Evolutionary conservation across 1,284 basidiomycete species (phyloP), one percentile per base, ranked within the genome.

Genomic region (Ustilago trichophora): DNA sequence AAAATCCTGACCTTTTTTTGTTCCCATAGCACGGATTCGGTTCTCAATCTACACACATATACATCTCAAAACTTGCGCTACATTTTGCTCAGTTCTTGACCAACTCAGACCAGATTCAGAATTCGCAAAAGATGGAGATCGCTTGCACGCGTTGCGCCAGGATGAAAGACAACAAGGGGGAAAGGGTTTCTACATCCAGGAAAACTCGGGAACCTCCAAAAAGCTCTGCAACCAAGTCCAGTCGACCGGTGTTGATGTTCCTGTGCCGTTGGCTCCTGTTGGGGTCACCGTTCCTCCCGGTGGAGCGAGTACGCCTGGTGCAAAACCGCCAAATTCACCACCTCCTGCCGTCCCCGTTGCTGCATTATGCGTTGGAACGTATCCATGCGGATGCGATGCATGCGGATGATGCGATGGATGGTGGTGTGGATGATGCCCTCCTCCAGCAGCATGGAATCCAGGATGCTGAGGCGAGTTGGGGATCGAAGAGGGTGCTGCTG

Each of bases 171-270:
- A 32, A 27, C n/a, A n/a, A n/a, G n/a, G n/a, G n/a, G n/a, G n/a
- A n/a, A n/a, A n/a, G n/a, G n/a, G n/a, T 29, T 29, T 7, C 27
- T 46, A 69, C 66, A 69, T 69, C 66, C 66, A 69, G 3, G 58
- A 58, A 40, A 69, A 69, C 27, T 69, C 66, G 4, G 66, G 66
- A 10, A 69, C 55, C 32, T 69, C 66, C 38, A 69, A 47, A 40
- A 69, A 69, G 55, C 59, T 63, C 52, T 69, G 66, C 51, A 69
- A 38, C 66, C 66, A 69, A 2, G 66, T 64, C 66, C 66, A 69
- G 25, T 69, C 66, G 16, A 69, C 66, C 1, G 66, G 66, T 2
- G 66, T 69, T 3, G 58, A 58, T 2, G 56, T 53, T 7, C 64
- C 64, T 21, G n/a, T n/a, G n/a, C 31, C 1, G 22, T 22, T 6